A percentile compares a stretch with the other conserved stretches of the same genome.
Evolutionary conservation across 1,284 basidiomycete genomes (phyloP).

Genomic region (Naganishia sp.): DNA sequence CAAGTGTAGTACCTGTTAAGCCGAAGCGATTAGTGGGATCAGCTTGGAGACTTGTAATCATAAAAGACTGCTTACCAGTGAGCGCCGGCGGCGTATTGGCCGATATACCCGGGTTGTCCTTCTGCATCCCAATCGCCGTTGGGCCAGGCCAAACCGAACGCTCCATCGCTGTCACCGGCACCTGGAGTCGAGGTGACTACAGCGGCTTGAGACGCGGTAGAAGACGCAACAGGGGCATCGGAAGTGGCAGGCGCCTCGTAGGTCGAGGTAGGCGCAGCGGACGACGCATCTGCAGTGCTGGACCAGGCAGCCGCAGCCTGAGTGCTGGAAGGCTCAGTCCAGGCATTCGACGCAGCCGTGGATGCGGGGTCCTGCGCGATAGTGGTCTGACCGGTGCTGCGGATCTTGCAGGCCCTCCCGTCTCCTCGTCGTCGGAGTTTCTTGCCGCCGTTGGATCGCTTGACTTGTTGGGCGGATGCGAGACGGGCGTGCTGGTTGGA

Average conservation of each 20-base stretch:
- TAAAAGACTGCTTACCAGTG: slow-evolving; percentile 34
- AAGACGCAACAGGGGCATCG: slow-evolving; percentile 30
- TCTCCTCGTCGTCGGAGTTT: slow-evolving; percentile 52
- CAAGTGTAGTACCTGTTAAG: slow-evolving; percentile 27
- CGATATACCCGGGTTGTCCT: slow-evolving; percentile 58
- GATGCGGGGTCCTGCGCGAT: slow-evolving; percentile 34
- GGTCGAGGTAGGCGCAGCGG: slow-evolving; percentile 31
- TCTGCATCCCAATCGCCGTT: slow-evolving; percentile 56
- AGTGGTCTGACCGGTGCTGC: slow-evolving; percentile 36
- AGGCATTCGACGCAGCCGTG: slow-evolving; percentile 36
- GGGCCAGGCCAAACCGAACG: slow-evolving; percentile 63
- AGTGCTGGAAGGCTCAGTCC: slow-evolving; percentile 16
- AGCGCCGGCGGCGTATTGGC: slow-evolving; percentile 49
- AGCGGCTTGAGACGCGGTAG: slow-evolving; percentile 32
- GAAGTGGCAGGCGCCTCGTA: slow-evolving; percentile 30
- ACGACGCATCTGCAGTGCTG: slow-evolving; percentile 30
- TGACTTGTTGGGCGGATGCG: slow-evolving; percentile 17
- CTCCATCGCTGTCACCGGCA: slow-evolving; percentile 25
- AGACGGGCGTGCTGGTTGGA: slow-evolving; percentile 25
- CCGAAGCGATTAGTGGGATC: not conserved
- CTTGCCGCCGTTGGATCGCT: slow-evolving; percentile 9
- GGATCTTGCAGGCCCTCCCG: slow-evolving; percentile 48
- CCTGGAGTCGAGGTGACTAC: slow-evolving; percentile 23
- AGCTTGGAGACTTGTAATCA: not conserved
- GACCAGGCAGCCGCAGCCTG: slow-evolving; percentile 11